A percentile compares a stretch with the other conserved stretches of the same genome.
Evolutionary conservation across 148 eudicot genomes (phyloP).

Genomic region (Simmondsia chinensis): DNA sequence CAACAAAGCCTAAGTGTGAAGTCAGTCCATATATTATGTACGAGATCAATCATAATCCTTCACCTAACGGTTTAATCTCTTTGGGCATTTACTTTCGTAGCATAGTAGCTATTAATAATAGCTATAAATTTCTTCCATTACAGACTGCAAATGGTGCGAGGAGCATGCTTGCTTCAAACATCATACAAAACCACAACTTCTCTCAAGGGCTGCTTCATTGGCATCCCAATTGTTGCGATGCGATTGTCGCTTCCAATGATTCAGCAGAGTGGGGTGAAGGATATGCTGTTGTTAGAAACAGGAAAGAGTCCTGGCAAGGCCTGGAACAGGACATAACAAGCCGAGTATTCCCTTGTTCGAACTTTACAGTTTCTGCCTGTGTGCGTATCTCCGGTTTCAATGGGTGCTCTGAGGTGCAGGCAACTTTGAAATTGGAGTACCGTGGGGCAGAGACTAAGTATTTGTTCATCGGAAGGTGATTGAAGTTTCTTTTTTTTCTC

Average conservation of each 20-base stretch:
- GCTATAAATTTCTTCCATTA: neutral
- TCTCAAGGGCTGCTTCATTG: slow-evolving; percentile 64
- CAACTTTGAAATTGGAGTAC: slow-evolving; percentile 50
- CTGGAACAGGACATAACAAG: slow-evolving; percentile 75
- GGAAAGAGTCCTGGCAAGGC: slow-evolving; percentile 68
- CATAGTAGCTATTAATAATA: neutral
- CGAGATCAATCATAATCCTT: no score
- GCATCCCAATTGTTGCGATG: slow-evolving; percentile 68
- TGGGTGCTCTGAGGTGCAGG: slow-evolving; percentile 38
- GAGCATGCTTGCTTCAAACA: slow-evolving; percentile 24
- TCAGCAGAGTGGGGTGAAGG: slow-evolving; percentile 19
- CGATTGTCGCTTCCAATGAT: slow-evolving; percentile 40
- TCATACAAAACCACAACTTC: slow-evolving; percentile 74
- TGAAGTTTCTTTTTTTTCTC: neutral
- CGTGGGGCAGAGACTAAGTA: slow-evolving; percentile 32
- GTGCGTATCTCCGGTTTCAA: slow-evolving; percentile 48
- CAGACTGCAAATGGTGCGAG: slow-evolving; percentile 24
- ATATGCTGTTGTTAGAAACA: slow-evolving; percentile 52
- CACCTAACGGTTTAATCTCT: no score
- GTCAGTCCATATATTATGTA: no score
- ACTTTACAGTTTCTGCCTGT: slow-evolving; percentile 51
- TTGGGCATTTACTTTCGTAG: slow-evolving; percentile 3
- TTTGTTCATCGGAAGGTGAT: slow-evolving; percentile 50
- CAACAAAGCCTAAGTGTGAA: no score
- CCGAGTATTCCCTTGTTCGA: slow-evolving; percentile 35